Conservation (phyloP, 306 rosid genomes). For the Cajanus cajan region DNA sequence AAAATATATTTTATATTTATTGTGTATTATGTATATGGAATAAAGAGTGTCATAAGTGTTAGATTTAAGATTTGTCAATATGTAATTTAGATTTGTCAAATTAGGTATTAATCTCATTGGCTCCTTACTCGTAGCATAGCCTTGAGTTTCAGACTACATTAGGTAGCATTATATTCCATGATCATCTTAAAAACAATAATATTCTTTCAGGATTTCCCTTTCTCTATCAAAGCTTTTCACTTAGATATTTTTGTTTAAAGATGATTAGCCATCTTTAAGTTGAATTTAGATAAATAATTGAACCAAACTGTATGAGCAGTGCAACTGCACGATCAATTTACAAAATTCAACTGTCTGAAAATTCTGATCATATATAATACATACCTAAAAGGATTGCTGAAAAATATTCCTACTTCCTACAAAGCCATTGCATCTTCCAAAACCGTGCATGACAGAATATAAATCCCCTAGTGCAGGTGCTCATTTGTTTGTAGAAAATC, state of each 20-base stretch:
- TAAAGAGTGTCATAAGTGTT: too few relatives aligned
- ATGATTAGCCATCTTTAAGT: neutral
- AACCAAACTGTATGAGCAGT: constrained; percentile 32
- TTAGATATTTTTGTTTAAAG: neutral
- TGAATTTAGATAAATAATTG: constrained; percentile 14
- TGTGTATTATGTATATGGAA: too few relatives aligned
- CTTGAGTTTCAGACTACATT: too few relatives aligned
- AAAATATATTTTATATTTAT: too few relatives aligned
- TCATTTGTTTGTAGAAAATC: constrained; percentile 22
- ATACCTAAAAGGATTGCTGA: constrained; percentile 27
- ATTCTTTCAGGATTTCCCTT: neutral
- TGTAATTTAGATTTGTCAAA: too few relatives aligned
- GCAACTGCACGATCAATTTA: constrained; percentile 38
- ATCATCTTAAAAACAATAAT: too few relatives aligned
- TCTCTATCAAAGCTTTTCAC: neutral
- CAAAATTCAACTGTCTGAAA: constrained; percentile 38
- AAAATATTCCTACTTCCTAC: constrained; percentile 36
- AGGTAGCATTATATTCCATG: too few relatives aligned
- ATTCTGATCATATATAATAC: constrained; percentile 33
- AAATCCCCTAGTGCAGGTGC: constrained; percentile 24
- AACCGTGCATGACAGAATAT: constrained; percentile 39
- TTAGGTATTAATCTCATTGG: too few relatives aligned
- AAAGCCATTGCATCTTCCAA: constrained; percentile 42
- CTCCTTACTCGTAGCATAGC: too few relatives aligned
- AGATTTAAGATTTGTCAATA: too few relatives aligned